Base-by-base conservation (phyloP, 2,329 filamentous ascomycete genomes). In the Venturia carpophila region DNA sequence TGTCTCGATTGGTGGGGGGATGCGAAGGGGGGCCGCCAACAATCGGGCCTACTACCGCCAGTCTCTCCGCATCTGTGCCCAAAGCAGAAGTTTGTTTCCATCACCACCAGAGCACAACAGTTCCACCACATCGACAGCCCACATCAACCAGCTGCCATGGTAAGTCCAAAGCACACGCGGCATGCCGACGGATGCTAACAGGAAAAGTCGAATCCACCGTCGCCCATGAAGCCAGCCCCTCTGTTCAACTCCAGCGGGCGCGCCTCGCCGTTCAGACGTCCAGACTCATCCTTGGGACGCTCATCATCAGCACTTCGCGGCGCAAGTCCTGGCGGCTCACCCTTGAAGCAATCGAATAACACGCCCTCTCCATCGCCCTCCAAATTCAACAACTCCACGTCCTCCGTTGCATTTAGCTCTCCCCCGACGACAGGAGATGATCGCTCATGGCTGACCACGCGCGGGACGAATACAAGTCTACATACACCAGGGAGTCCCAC, bases 181-280 rank as follows among this genome's bases (percentile, higher is more conserved):
- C 11, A 10, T 21, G 10, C 10, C 19, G 27, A n/a, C 15, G 27
- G 30, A 39, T 21, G n/a, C 52, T 58, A 58, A 58, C 52, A 58
- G 1, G n/a, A 11, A 41, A 3, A 66, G 64, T 66, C 65, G 30
- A 66, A 58, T 43, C 73, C 17, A 72, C 71, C 63, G 74, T 75
- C 70, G 15, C 65, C 60, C 42, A 45, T 64, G 60, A 78, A 76
- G 69, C 77, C 76, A 52, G 77, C 75, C 17, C 74, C 74, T 24
- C 75, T 79, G 67, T 77, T 76, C 70, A 78, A 78, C 72, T 76
- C 75, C 69, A 76, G 74, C 70, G 73, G 74, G 19, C 76, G 78
- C 68, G 73, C 76, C 60, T 79, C 78, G 65, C 78, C 78, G 55
- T 79, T 79, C 68, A 73, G 76, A 66, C 73, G 78, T 37, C 74